These are phyloP conservation scores for Hyaloscypha hepaticicola DNA, from an alignment of 495 filamentous ascomycete genomes.

Conservation along the genomic window DNA sequence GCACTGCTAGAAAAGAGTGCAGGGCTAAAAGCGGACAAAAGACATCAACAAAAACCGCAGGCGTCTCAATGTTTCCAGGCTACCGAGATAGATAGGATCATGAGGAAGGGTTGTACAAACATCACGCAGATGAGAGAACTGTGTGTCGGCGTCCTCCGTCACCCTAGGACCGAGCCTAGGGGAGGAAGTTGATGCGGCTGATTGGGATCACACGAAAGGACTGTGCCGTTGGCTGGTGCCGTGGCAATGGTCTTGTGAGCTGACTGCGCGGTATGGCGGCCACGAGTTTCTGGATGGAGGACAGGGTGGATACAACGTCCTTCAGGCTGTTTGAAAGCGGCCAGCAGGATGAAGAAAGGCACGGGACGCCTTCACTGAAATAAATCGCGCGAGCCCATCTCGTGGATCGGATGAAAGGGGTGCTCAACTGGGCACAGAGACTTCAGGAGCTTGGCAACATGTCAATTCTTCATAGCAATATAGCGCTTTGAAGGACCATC, in stretches of 20 bases:
- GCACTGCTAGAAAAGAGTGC: constrained; percentile 33
- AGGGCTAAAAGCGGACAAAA: constrained; percentile 68
- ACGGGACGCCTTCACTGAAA: constrained; percentile 41
- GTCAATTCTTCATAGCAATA: constrained; percentile 24
- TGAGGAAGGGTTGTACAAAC: constrained; percentile 38
- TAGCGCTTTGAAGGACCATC: constrained; percentile 24
- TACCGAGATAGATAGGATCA: constrained; percentile 17
- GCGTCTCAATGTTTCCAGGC: constrained; percentile 21
- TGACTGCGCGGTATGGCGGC: constrained; percentile 29
- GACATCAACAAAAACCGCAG: constrained; percentile 81
- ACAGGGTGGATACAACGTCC: constrained; percentile 43
- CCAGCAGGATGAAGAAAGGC: constrained; percentile 42
- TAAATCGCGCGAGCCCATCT: constrained; percentile 27
- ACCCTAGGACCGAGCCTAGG: constrained; percentile 47
- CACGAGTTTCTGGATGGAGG: constrained; percentile 38
- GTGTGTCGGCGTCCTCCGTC: constrained; percentile 65
- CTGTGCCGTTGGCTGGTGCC: constrained; percentile 52
- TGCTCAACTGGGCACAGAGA: constrained; percentile 13
- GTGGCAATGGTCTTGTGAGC: constrained; percentile 49
- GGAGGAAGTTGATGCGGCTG: constrained; percentile 77
- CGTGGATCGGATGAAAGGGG: constrained; percentile 17
- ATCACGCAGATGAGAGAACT: constrained; percentile 35
- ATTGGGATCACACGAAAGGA: constrained; percentile 24
- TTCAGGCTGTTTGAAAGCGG: constrained; percentile 30
- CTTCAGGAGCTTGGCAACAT: constrained; percentile 32